Conservation (phyloP, 2,329 filamentous ascomycete species). For the Fusarium sp. region DNA sequence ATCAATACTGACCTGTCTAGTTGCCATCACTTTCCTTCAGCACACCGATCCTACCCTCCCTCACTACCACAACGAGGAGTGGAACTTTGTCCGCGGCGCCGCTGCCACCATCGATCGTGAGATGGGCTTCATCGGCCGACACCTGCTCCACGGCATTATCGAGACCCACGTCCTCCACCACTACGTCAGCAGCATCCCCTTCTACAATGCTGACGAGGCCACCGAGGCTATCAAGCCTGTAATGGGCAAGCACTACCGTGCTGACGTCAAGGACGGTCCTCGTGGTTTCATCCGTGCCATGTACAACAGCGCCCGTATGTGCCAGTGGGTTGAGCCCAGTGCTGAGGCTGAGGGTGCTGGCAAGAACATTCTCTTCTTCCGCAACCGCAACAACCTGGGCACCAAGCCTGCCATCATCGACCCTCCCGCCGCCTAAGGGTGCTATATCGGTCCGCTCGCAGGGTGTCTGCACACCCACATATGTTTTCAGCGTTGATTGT, state of each 20-base stretch:
- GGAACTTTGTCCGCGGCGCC: constrained; percentile 94
- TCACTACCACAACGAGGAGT: constrained; percentile 87
- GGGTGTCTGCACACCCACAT: not conserved
- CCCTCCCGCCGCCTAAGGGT: constrained; percentile 22
- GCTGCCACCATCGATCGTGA: constrained; percentile 97
- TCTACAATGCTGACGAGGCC: constrained; percentile 96
- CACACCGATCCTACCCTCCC: constrained; percentile 95
- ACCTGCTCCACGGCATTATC: constrained; percentile 93
- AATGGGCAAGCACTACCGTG: constrained; percentile 96
- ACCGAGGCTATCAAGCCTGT: constrained; percentile 92
- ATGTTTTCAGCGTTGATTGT: constrained; percentile 35
- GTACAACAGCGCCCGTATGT: constrained; percentile 84
- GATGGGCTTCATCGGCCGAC: constrained; percentile 93
- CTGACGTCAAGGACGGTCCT: constrained; percentile 80
- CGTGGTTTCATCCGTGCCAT: constrained; percentile 86
- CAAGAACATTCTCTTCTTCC: constrained; percentile 91
- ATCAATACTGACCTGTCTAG: constrained; percentile 60
- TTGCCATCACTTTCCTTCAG: constrained; percentile 97
- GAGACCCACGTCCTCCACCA: constrained; percentile 99
- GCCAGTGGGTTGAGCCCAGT: constrained; percentile 97
- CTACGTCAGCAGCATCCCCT: constrained; percentile 95
- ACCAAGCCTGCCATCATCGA: constrained; percentile 53
- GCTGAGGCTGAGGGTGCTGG: constrained; percentile 82
- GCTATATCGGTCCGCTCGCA: constrained; percentile 6
- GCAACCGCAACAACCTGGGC: constrained; percentile 91